Percentiles rank a stretch among this genome's conserved stretches.
phyloP scores from a whole-genome alignment of 768 basidiomycete genomes.

The Auricularia auricula-judae region DNA sequence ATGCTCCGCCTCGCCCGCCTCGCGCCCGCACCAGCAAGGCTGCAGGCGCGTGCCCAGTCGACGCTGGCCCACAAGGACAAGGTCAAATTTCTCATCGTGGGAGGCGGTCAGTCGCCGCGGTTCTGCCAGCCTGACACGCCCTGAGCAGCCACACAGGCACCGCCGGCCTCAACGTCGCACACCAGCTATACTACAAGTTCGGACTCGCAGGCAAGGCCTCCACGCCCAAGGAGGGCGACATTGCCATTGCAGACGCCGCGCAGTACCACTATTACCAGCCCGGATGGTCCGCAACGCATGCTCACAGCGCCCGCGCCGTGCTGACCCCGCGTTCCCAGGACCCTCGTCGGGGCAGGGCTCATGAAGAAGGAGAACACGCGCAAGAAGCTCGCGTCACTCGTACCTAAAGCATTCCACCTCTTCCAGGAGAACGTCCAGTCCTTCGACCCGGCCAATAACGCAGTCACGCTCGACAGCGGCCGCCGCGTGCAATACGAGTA shows the following conservation, averaged over 20 bases:
- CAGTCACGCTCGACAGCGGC: slow-evolving; percentile 61
- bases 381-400: slow-evolving; percentile 45
- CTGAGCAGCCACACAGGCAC: slow-evolving; percentile 39
- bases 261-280: slow-evolving; percentile 88
- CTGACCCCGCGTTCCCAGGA: slow-evolving; percentile 38
- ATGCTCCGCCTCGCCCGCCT: background rate
- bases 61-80: slow-evolving; percentile 28
- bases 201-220: slow-evolving; percentile 55
- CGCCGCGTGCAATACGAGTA: slow-evolving; percentile 68
- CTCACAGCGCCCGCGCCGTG: background rate
- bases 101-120: slow-evolving; percentile 47
- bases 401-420: slow-evolving; percentile 64
- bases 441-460: slow-evolving; percentile 68
- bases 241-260: slow-evolving; percentile 76
- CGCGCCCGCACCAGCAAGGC: background rate
- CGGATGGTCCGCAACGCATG: slow-evolving; percentile 55
- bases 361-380: slow-evolving; percentile 42
- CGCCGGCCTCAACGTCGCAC: slow-evolving; percentile 72
- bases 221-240: slow-evolving; percentile 46
- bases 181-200: slow-evolving; percentile 80
- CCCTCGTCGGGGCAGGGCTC: slow-evolving; percentile 85
- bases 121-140: background rate
- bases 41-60: background rate
- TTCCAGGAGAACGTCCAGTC: slow-evolving; percentile 58
- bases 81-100: slow-evolving; percentile 78